These are phyloP conservation scores for Phanerodontia chrysosporium DNA, from an alignment of 768 basidiomycete genomes.

Conservation along the genomic window DNA sequence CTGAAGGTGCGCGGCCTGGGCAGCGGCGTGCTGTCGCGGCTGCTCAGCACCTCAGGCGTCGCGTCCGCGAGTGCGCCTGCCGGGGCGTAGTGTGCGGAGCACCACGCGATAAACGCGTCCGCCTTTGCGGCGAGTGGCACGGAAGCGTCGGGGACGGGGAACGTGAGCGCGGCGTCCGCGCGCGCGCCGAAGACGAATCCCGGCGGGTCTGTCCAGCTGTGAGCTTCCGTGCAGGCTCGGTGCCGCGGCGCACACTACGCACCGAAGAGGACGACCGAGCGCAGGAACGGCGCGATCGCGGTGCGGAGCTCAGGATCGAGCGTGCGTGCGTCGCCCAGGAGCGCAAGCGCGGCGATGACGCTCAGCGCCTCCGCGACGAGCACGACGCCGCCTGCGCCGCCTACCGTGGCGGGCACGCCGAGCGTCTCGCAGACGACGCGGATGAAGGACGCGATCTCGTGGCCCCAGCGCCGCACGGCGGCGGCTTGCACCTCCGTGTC, in stretches of 20 bases:
- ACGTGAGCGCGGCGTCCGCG: background rate
- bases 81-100: background rate
- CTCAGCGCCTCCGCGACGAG: constrained; percentile 1
- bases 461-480: constrained; percentile 26
- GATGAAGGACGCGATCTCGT: constrained; percentile 32
- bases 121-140: background rate
- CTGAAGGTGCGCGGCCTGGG: background rate
- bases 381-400: background rate
- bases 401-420: constrained; percentile 18
- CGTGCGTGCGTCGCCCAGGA: constrained; percentile 3
- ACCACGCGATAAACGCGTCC: background rate
- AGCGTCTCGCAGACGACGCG: constrained; percentile 27
- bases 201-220: background rate
- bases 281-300: background rate
- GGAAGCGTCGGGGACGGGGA: background rate
- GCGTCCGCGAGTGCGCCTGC: background rate
- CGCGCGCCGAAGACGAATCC: background rate
- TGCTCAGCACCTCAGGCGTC: background rate
- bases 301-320: background rate
- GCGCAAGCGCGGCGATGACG: background rate
- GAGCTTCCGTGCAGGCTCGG: background rate
- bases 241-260: background rate
- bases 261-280: constrained; percentile 10
- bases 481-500: constrained; percentile 23
- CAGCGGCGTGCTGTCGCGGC: background rate